A percentile compares a stretch with the other conserved stretches of the same genome.
Evolutionary conservation across 2,329 filamentous ascomycete genomes (phyloP).

Genomic region (Ophiosphaerella korrae): DNA sequence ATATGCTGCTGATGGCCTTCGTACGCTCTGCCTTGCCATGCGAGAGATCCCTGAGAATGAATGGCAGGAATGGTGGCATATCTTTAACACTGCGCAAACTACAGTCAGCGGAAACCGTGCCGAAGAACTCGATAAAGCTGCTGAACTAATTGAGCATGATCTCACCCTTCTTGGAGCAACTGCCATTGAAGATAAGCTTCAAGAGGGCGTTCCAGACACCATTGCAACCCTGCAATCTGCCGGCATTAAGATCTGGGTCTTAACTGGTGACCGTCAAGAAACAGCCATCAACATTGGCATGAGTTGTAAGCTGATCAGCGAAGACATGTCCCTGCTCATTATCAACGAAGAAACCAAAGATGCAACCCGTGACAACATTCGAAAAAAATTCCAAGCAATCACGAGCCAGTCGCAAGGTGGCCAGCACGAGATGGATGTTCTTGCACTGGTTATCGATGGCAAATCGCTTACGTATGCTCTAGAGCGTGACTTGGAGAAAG

Average conservation of each 20-base stretch:
- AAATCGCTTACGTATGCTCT: slow-evolving; percentile 93
- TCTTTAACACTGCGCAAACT: slow-evolving; percentile 86
- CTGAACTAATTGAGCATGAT: slow-evolving; percentile 92
- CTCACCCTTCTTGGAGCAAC: slow-evolving; percentile 91
- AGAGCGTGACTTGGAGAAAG: slow-evolving; percentile 90
- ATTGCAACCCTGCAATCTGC: slow-evolving; percentile 96
- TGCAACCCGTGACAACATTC: slow-evolving; percentile 83
- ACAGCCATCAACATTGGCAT: slow-evolving; percentile 99
- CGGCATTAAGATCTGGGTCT: slow-evolving; percentile 97
- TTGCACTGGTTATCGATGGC: slow-evolving; percentile 94
- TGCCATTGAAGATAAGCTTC: slow-evolving; percentile 94
- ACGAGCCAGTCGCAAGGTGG: slow-evolving; percentile 77
- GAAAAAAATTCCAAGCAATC: slow-evolving; percentile 93
- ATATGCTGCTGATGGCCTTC: slow-evolving; percentile 93
- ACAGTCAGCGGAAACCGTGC: slow-evolving; percentile 91
- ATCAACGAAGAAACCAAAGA: slow-evolving; percentile 85
- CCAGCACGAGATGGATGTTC: slow-evolving; percentile 75
- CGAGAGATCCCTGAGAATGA: slow-evolving; percentile 90
- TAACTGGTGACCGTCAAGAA: slow-evolving; percentile 96
- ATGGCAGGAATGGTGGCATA: slow-evolving; percentile 81
- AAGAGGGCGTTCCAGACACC: slow-evolving; percentile 96
- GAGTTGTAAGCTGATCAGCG: slow-evolving; percentile 97
- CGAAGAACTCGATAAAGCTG: slow-evolving; percentile 95
- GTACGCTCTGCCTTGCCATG: slow-evolving; percentile 93
- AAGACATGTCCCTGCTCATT: slow-evolving; percentile 98